Percentiles rank a stretch among this genome's conserved stretches.
Evolutionary conservation across 768 basidiomycete species (phyloP).

Genomic region (Calocera cornea): DNA sequence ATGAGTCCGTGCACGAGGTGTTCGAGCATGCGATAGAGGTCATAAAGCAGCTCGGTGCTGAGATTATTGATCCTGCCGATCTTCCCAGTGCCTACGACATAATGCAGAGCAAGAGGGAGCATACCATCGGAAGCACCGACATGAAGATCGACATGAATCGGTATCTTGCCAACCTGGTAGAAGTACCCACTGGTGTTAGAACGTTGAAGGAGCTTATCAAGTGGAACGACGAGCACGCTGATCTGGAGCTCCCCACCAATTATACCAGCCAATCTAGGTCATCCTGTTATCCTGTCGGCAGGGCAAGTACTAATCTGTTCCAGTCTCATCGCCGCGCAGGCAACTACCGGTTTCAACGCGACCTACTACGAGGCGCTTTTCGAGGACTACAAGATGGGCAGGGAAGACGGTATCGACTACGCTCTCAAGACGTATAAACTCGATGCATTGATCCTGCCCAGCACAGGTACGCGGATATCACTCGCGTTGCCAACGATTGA

Average conservation of each 20-base stretch:
- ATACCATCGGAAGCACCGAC: conserved; percentile 39
- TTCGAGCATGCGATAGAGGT: conserved; percentile 31
- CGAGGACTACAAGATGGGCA: conserved; percentile 23
- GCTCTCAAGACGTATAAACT: conserved; percentile 22
- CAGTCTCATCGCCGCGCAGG: not conserved
- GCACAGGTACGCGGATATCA: conserved; percentile 20
- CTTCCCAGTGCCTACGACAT: conserved; percentile 25
- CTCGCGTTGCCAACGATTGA: not conserved
- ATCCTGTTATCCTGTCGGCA: conserved; percentile 9
- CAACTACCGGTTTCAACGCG: conserved; percentile 19
- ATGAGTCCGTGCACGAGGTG: conserved; percentile 23
- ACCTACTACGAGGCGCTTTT: conserved; percentile 24
- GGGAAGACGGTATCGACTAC: conserved; percentile 26
- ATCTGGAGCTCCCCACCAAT: conserved; percentile 17
- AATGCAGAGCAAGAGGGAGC: conserved; percentile 31
- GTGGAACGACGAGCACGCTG: conserved; percentile 41
- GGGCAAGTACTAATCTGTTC: conserved; percentile 24
- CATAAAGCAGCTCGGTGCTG: conserved; percentile 31
- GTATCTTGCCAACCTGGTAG: conserved; percentile 34
- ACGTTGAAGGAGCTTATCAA: conserved; percentile 43
- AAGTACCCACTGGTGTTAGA: conserved; percentile 44
- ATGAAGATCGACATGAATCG: conserved; percentile 49
- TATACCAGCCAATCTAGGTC: not conserved
- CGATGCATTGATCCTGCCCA: conserved; percentile 25
- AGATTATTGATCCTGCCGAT: conserved; percentile 18